phyloP scores from a whole-genome alignment of 2,329 filamentous ascomycete species.

The Thielaviopsis cerberus region DNA sequence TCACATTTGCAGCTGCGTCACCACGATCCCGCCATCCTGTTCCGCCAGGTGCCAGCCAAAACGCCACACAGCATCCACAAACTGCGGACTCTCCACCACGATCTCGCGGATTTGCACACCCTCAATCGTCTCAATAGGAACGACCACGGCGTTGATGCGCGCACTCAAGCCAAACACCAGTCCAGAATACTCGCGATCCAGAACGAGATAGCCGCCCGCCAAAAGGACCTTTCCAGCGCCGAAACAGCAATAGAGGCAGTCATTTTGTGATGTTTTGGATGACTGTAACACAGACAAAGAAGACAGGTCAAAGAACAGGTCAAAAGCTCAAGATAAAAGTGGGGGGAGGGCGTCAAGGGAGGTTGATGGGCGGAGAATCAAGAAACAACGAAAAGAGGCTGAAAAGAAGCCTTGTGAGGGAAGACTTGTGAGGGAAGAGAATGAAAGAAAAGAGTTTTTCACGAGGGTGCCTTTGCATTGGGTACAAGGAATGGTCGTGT shows the following conservation, averaged over 20 bases:
- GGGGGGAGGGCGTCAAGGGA: too few relatives aligned
- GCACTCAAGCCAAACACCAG: slow-evolving; percentile 50
- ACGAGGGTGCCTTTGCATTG: too few relatives aligned
- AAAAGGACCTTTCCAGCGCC: slow-evolving; percentile 87
- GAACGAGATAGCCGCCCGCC: slow-evolving; percentile 83
- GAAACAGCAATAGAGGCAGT: slow-evolving; percentile 43
- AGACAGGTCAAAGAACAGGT: neutral
- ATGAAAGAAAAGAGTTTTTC: too few relatives aligned
- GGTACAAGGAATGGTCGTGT: too few relatives aligned
- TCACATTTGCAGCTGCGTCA: slow-evolving; percentile 64
- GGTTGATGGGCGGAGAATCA: neutral
- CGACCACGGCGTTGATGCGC: slow-evolving; percentile 45
- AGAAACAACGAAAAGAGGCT: neutral
- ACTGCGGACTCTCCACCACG: slow-evolving; percentile 81
- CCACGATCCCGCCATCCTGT: slow-evolving; percentile 59
- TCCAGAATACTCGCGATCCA: slow-evolving; percentile 72
- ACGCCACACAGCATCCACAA: slow-evolving; percentile 68
- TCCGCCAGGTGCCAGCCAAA: slow-evolving; percentile 58
- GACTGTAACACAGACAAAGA: neutral
- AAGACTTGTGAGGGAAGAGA: too few relatives aligned
- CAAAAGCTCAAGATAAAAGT: neutral
- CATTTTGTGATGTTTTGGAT: neutral
- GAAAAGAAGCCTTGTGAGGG: neutral
- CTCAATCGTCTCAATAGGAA: slow-evolving; percentile 36
- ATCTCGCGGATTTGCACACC: slow-evolving; percentile 54